Base-by-base conservation (phyloP, 2,329 filamentous ascomycete genomes). In the Penicillium capsulatum region DNA sequence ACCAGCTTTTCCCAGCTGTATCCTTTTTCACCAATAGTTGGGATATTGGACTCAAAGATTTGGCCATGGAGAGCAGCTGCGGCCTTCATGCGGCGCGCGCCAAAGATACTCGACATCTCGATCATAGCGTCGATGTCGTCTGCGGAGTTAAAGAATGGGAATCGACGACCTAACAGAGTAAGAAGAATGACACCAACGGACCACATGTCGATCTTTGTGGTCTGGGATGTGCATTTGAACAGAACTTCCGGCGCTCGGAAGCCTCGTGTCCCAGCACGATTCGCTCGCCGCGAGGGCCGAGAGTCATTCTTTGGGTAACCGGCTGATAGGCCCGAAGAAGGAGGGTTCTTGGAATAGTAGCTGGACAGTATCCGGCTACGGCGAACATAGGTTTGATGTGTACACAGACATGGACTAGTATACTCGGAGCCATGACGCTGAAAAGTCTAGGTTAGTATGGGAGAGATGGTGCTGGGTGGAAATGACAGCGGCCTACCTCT, bases 101-200 rank as follows among this genome's bases (percentile, higher is more conserved):
- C 92, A 62, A 97, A 96, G 45, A 98, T 94, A 42, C 88, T 94
- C 24, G 90, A 86, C 51, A 98, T 94, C 66, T 98, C 92, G 52
- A 98, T 91, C 77, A 96, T 84, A 36, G 92, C 92, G 60, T 98
- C 92, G 33, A 98, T 85, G 57, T 98, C 92, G 63, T 98, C 92
- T n/a, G 89, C 84, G 31, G 87, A 94, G 68, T 98, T 96, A 75
- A 98, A 98, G 68, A 98, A 98, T 1, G 92, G 92, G 57, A 98
- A 98, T 3, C 92, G 82, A 40, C 85, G 84, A 28, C 86, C 91
- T 10, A 98, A 73, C 48, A 98, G 84, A 1, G 92, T 98, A n/a
- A 98, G 74, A 2, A 98, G 76, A 39, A 98, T 94, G n/a, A 98
- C 90, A 29, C 92, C 92, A 0, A 84, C 90, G 16, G 88, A 95